phyloP scores from a whole-genome alignment of 1,284 basidiomycete species.

The Ceratobasidium papillatum region DNA sequence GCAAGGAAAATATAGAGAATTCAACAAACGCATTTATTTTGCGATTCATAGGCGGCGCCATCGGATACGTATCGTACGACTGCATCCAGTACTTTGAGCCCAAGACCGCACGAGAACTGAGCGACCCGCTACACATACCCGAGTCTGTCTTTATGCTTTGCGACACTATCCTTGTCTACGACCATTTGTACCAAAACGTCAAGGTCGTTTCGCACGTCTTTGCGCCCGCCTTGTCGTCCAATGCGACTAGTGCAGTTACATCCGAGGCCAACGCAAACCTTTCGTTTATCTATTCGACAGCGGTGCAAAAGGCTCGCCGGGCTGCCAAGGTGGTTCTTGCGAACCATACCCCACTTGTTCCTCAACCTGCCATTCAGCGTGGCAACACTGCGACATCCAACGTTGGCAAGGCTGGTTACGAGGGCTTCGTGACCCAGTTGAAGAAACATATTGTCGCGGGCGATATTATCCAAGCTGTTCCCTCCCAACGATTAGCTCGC shows the following conservation, averaged over 20 bases:
- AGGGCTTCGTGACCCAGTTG: slow-evolving; percentile 88
- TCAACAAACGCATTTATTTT: not conserved
- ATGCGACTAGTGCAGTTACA: slow-evolving; percentile 51
- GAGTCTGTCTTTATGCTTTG: slow-evolving; percentile 98
- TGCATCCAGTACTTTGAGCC: slow-evolving; percentile 97
- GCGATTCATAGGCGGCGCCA: slow-evolving; percentile 77
- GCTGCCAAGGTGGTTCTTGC: slow-evolving; percentile 73
- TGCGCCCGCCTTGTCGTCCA: slow-evolving; percentile 66
- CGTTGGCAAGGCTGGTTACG: slow-evolving; percentile 93
- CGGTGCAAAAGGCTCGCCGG: slow-evolving; percentile 77
- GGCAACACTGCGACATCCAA: slow-evolving; percentile 73
- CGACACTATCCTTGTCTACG: slow-evolving; percentile 94
- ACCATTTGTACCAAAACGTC: slow-evolving; percentile 94
- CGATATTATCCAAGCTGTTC: slow-evolving; percentile 99
- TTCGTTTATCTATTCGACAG: slow-evolving; percentile 82
- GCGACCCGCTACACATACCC: slow-evolving; percentile 84
- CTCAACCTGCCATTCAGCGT: slow-evolving; percentile 69
- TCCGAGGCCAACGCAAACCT: slow-evolving; percentile 61
- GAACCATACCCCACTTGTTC: slow-evolving; percentile 63
- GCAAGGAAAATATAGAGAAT: slow-evolving; percentile 37
- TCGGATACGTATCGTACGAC: slow-evolving; percentile 98
- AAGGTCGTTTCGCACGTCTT: slow-evolving; percentile 97
- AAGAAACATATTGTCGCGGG: slow-evolving; percentile 96
- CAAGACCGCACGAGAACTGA: slow-evolving; percentile 77
- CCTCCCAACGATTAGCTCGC: slow-evolving; percentile 88